These are phyloP conservation scores for Diaporthe sp. DNA, from an alignment of 2,329 filamentous ascomycete species.

Conservation along the genomic window DNA sequence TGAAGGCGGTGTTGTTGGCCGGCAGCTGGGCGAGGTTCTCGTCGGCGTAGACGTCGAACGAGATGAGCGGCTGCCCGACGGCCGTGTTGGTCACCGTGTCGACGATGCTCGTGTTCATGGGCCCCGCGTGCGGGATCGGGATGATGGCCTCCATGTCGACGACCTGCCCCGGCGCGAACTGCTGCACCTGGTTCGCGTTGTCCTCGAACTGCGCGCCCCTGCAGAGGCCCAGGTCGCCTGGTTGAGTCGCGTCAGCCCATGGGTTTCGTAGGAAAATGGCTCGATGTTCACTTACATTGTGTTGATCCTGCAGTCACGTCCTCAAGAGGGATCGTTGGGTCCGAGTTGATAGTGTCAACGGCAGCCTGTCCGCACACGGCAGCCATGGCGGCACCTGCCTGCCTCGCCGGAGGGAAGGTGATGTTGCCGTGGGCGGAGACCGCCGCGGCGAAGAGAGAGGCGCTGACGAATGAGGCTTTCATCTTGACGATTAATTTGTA, in stretches of 20 bases:
- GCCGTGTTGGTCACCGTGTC: slow-evolving; percentile 65
- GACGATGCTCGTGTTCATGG: slow-evolving; percentile 71
- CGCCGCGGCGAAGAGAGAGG: slow-evolving; percentile 45
- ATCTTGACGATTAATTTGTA: slow-evolving; percentile 37
- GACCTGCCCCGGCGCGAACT: slow-evolving; percentile 58
- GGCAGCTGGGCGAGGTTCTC: slow-evolving; percentile 53
- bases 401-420: slow-evolving; percentile 57
- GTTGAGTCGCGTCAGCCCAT: slow-evolving; percentile 36
- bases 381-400: slow-evolving; percentile 58
- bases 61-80: slow-evolving; percentile 67
- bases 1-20: slow-evolving; percentile 61
- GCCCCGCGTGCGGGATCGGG: slow-evolving; percentile 61
- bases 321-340: slow-evolving; percentile 55
- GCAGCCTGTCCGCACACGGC: slow-evolving; percentile 60
- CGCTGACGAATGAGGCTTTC: slow-evolving; percentile 40
- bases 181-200: slow-evolving; percentile 59
- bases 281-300: slow-evolving; percentile 46
- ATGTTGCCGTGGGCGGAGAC: slow-evolving; percentile 61
- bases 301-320: slow-evolving; percentile 45
- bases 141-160: slow-evolving; percentile 58
- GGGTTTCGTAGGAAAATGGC: too few species aligned
- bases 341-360: slow-evolving; percentile 52
- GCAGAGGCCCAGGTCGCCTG: slow-evolving; percentile 62
- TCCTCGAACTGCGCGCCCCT: slow-evolving; percentile 62
- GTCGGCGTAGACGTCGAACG: slow-evolving; percentile 69